Evolutionary conservation across 176 grass and related monocot species (phyloP), one percentile per base, ranked within the genome.

Genomic region (Musa beccarii): DNA sequence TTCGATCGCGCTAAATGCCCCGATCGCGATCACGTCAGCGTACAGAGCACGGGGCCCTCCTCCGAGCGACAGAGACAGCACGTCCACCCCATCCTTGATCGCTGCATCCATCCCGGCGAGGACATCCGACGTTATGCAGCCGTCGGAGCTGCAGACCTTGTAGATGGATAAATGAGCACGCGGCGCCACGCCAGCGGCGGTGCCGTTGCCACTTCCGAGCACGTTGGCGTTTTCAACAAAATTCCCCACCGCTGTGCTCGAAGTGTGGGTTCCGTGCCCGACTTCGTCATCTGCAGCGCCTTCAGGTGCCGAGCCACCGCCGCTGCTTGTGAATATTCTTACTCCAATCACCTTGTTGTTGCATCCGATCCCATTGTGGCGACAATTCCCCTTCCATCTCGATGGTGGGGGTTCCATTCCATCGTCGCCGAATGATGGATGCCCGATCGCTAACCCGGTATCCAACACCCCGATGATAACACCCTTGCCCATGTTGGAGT

Each of bases 251-350:
- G 89, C 80, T 1, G 85, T 92, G 83, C 83, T 87, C 10, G 89
- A 77, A 1, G 77, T 85, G 69, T 88, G 89, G 29, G 82, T 91
- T 8, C 89, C 89, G 59, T 92, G 89, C 14, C 89, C 89, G 16
- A 19, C 1, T 0, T 11, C 11, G 59, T 91, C 85, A 1, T 3
- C 0, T 2, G 74, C 34, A 34, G 2, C 3, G 19, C 1, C 25
- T 9, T 52, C 51, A 3, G 76, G 66, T 2, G 24, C 23, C 8
- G 1, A 0, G 0, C 15, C 70, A 26, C 8, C 10, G 8, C 10
- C 22, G 9, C 68, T 49, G 1, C 9, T 52, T 2, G 66, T 5
- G 11, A 88, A 79, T 5, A 29, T 19, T 68, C 49, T 53, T 1
- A 63, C 85, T 20, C 85, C 83, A 0, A 92, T 81, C 11, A 92